A percentile compares a stretch with the other conserved stretches of the same genome.
Conservation (phyloP, 345 rosid genomes). For the Arabidopsis arenosa region DNA sequence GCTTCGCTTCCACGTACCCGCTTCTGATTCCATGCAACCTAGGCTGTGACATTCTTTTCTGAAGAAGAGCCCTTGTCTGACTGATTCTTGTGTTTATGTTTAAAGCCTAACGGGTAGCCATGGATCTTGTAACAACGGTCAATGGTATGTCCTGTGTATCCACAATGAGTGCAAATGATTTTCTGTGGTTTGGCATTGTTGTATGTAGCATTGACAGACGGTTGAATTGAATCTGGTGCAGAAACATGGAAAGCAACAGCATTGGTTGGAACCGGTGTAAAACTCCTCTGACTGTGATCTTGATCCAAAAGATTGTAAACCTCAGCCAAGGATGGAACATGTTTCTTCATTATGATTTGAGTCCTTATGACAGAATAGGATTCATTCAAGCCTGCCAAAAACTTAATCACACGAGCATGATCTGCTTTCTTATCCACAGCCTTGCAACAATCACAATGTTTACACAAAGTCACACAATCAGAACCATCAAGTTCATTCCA, state of each 20-base stretch:
- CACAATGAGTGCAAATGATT: neutral
- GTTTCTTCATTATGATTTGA: neutral
- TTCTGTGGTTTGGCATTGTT: neutral
- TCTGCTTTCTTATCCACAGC: fast-evolving
- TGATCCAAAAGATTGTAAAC: neutral
- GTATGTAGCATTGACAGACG: neutral
- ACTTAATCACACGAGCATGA: neutral
- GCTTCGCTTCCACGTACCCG: too few species aligned
- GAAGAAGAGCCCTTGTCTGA: too few species aligned
- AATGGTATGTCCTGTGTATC: neutral
- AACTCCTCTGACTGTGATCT: neutral
- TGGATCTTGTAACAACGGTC: neutral
- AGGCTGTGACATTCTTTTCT: too few species aligned
- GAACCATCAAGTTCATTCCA: neutral
- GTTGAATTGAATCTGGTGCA: too few species aligned
- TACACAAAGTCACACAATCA: neutral
- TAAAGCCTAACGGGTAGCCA: neutral
- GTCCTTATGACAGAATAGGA: neutral
- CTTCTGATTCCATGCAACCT: too few species aligned
- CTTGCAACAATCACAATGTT: neutral
- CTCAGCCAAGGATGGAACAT: neutral
- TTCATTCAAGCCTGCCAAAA: neutral
- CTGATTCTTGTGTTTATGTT: neutral
- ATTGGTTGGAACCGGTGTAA: neutral
- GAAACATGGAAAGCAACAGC: neutral